A percentile compares a stretch with the other conserved stretches of the same genome.
These are phyloP conservation scores for Carallia pectinifolia DNA, from an alignment of 345 rosid species.

Conservation along the genomic window DNA sequence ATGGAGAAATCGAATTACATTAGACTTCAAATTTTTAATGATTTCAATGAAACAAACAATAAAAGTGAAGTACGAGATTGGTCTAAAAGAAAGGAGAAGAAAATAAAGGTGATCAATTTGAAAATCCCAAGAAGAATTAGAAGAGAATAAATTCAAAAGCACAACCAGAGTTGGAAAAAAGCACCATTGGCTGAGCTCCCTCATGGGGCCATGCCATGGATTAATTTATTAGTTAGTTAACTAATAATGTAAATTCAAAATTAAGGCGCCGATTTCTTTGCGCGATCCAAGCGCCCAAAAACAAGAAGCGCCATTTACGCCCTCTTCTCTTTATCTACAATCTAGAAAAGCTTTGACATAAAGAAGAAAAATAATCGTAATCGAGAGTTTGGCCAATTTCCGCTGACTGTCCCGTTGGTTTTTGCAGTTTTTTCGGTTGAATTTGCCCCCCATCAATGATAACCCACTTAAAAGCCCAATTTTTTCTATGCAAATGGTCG, in stretches of 20 bases:
- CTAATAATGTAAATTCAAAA: neutral
- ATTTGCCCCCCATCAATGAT: neutral
- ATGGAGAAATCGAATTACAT: too few species aligned
- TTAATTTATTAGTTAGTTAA: too few species aligned
- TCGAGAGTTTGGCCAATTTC: neutral
- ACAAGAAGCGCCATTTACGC: slow-evolving; percentile 44
- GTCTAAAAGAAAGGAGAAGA: slow-evolving; percentile 6
- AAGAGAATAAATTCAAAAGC: slow-evolving; percentile 1
- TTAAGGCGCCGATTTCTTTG: slow-evolving; percentile 47
- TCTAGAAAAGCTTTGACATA: neutral
- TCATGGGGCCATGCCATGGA: too few species aligned
- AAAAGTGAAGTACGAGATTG: neutral
- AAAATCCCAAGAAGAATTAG: slow-evolving; percentile 17
- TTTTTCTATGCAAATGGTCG: slow-evolving; percentile 3
- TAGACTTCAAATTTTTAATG: too few species aligned
- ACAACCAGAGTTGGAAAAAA: neutral
- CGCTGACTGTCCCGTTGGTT: neutral
- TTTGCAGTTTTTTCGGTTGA: slow-evolving; percentile 19
- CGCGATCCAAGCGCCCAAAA: slow-evolving; percentile 34
- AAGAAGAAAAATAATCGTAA: neutral
- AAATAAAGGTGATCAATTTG: slow-evolving; percentile 7
- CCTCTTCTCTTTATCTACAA: neutral
- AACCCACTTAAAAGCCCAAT: neutral
- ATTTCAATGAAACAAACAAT: too few species aligned
- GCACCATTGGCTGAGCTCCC: neutral